Percentiles rank a stretch among this genome's conserved stretches.
These are phyloP conservation scores for Septoria petroselini DNA, from an alignment of 2,329 filamentous ascomycete genomes.

Conservation along the genomic window DNA sequence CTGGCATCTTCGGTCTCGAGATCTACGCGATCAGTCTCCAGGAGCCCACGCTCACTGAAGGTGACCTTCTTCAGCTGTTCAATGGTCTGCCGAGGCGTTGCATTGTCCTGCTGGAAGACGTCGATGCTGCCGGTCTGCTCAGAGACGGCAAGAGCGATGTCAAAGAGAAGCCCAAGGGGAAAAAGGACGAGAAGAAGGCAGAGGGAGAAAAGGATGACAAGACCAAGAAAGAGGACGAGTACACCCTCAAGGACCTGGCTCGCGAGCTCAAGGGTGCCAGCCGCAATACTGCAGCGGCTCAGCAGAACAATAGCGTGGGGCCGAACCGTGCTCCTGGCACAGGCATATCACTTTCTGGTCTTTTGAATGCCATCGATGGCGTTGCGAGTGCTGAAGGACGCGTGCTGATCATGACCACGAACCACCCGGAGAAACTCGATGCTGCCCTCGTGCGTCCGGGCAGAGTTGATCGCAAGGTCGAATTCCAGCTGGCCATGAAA, in stretches of 20 bases:
- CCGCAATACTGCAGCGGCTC: neutral
- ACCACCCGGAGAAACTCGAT: slow-evolving; percentile 69
- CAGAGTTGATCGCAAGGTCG: slow-evolving; percentile 65
- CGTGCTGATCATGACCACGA: slow-evolving; percentile 79
- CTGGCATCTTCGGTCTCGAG: slow-evolving; percentile 48
- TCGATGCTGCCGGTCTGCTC: slow-evolving; percentile 48
- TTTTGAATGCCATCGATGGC: slow-evolving; percentile 81
- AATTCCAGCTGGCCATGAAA: slow-evolving; percentile 51
- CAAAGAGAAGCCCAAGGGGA: slow-evolving; percentile 25
- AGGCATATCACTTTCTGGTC: slow-evolving; percentile 70
- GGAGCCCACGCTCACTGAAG: slow-evolving; percentile 72
- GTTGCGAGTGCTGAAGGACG: slow-evolving; percentile 76
- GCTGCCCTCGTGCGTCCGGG: slow-evolving; percentile 65
- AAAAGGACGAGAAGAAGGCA: slow-evolving; percentile 21
- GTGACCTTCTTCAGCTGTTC: slow-evolving; percentile 53
- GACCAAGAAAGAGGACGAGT: slow-evolving; percentile 28
- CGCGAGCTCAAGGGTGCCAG: slow-evolving; percentile 30
- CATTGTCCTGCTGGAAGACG: slow-evolving; percentile 48
- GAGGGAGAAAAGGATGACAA: slow-evolving; percentile 14
- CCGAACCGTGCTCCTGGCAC: slow-evolving; percentile 43
- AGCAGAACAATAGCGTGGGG: slow-evolving; percentile 9
- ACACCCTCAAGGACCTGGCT: slow-evolving; percentile 33
- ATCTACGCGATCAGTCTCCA: slow-evolving; percentile 48
- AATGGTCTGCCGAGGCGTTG: slow-evolving; percentile 44
- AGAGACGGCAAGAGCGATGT: slow-evolving; percentile 37